Evolutionary conservation across 1,139 yeast genomes (phyloP).

Genomic region (Wickerhamomyces sp.): DNA sequence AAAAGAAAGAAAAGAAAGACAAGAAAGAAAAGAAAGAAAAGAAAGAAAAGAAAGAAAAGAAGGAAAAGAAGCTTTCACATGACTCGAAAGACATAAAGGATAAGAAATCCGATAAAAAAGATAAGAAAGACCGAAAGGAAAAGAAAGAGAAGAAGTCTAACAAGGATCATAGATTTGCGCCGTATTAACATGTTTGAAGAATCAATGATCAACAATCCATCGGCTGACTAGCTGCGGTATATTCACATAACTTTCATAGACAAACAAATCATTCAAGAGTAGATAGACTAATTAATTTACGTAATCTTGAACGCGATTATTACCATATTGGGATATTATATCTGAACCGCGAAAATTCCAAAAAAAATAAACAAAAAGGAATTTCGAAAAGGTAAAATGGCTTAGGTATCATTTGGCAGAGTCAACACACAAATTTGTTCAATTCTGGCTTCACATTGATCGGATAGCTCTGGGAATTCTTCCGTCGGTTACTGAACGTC

Average conservation of each 20-base stretch:
- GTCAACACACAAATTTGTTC: too few relatives aligned
- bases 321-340: not conserved
- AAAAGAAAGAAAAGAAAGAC: constrained; percentile 21
- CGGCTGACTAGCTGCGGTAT: too few relatives aligned
- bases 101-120: constrained; percentile 23
- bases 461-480: too few relatives aligned
- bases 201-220: too few relatives aligned
- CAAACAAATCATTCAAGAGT: too few relatives aligned
- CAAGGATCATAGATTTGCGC: constrained; percentile 46
- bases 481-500: too few relatives aligned
- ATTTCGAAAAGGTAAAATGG: not conserved
- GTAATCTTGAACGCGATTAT: too few relatives aligned
- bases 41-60: constrained; percentile 23
- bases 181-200: constrained; percentile 33
- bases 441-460: too few relatives aligned
- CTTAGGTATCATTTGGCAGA: not conserved
- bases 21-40: constrained; percentile 3
- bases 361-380: not conserved
- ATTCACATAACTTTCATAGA: too few relatives aligned
- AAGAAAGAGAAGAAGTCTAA: constrained; percentile 25
- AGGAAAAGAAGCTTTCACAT: too few relatives aligned
- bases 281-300: too few relatives aligned
- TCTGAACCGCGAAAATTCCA: not conserved
- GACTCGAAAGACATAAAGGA: constrained; percentile 23
- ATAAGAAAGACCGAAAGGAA: constrained; percentile 22